Evolutionary conservation across 2,329 filamentous ascomycete genomes (phyloP), one percentile per base, ranked within the genome.

Genomic region (Colletotrichum shisoi): DNA sequence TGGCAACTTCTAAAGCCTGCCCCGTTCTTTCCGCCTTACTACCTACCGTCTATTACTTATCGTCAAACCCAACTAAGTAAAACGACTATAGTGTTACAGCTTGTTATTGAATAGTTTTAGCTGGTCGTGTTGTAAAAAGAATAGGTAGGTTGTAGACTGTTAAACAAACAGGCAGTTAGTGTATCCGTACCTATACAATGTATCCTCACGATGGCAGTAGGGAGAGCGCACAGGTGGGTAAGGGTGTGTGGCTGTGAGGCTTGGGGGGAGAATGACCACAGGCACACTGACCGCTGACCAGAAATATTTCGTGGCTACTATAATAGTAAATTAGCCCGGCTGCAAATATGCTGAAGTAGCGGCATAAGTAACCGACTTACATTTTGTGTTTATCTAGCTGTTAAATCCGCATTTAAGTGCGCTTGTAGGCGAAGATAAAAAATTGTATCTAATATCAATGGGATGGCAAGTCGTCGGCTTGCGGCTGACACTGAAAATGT

Each of bases 401-500:
- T 7, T 21, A 17, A 21, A 39, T 15, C n/a, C n/a, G 21, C 2
- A 12, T 12, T 3, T n/a, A 21, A n/a, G 17, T 15, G 1, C 2
- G 3, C 13, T 51, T 11, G 17, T 40, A 21, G 31, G 9, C 27
- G 46, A 37, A 44, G 15, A 44, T 51, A 15, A 44, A n/a, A 44
- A 52, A n/a, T 3, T n/a, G 12, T 39, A 21, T 46, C 40, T 64
- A 24, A 67, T 64, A 62, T 9, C 31, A n/a, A 39, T n/a, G 49
- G 51, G 45, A 45, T 62, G 57, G 52, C 62, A 39, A 51, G 45
- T 68, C 51, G 66, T 67, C 40, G 52, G 57, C 24, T 34, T 68
- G 66, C 66, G 66, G 66, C 66, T 68, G 57, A 68, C 37, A 53
- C 62, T 40, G 19, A 13, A 61, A 52, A 62, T 67, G 66, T 57